Evolutionary conservation across 495 filamentous ascomycete species (phyloP), one percentile per base, ranked within the genome.

Genomic region (Geoglossum glabrum): DNA sequence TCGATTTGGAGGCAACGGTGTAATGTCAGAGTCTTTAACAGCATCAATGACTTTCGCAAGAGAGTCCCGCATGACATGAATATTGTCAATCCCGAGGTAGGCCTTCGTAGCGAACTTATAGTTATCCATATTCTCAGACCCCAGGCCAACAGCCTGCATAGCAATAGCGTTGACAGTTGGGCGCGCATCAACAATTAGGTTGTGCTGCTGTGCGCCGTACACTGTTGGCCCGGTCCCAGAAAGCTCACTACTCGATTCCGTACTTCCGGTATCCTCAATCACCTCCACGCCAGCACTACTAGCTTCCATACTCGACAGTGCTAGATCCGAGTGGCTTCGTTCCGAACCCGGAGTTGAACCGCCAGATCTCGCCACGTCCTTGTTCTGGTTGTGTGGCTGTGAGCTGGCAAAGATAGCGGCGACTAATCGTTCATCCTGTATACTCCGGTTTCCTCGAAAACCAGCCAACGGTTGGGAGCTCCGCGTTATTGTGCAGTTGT

Each of bases 51-150:
- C 86, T 58, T 86, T 93, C 47, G 84, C 81, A 56, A 98, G 70
- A 1, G 90, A 96, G 54, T 88, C 84, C 58, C 92, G 77, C 92
- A 99, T 99, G 57, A 96, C 90, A 66, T 99, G 92, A 59, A 99
- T 97, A 62, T 99, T 99, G 66, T 94, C 92, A 64, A 99, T 99
- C 49, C 90, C 90, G n/a, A 99, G 75, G 63, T 92, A 96, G 0
- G 83, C 86, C 65, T 95, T 95, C 43, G 86, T 87, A 30, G 87
- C 87, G 64, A 87, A 89, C 54, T 81, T 84, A 68, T 99, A 99
- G 67, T 96, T 86, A 55, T 95, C 89, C 87, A 97, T 95, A 62
- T 96, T 96, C 66, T 99, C 92, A 0, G 88, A 95, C 3, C 92
- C 92, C 63, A 88, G 80, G 1, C 92, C 92, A 61, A 92, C 83